A percentile compares a stretch with the other conserved stretches of the same genome.
Evolutionary conservation across 73 alveolate species (phyloP).

Genomic region (Diophrys appendiculata): DNA sequence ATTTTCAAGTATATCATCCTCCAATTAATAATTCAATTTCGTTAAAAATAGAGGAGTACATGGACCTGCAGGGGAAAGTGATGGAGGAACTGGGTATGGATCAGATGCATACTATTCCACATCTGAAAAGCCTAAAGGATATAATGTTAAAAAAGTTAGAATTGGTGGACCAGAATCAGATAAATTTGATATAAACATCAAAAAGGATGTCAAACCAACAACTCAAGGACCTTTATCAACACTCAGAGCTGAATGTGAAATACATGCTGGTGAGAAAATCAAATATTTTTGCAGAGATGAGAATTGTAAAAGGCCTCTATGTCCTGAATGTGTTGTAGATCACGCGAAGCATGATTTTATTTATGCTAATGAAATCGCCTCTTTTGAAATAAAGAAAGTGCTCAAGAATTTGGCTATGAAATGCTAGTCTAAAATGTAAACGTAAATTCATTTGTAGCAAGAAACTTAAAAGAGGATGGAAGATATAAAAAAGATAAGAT

Average conservation of each 20-base stretch:
- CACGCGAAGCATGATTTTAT: conserved; percentile 61
- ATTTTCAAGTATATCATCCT: neutral
- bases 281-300: conserved; percentile 65
- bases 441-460: conserved; percentile 16
- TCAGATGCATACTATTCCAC: neutral
- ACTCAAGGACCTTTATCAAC: conserved; percentile 7
- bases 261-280: conserved; percentile 41
- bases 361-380: conserved; percentile 58
- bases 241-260: conserved; percentile 48
- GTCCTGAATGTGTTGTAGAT: conserved; percentile 54
- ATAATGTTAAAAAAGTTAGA: neutral
- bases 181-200: neutral
- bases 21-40: too few species aligned
- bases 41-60: neutral
- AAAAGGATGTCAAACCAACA: neutral
- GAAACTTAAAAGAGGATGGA: conserved; percentile 43
- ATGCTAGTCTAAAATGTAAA: conserved; percentile 25
- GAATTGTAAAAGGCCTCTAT: conserved; percentile 43
- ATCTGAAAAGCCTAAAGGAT: neutral
- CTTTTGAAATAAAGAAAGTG: conserved; percentile 50
- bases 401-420: conserved; percentile 24
- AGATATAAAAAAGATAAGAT: conserved; percentile 16
- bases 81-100: neutral
- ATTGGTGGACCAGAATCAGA: neutral
- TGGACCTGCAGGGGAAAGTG: neutral